phyloP scores from a whole-genome alignment of 2,329 filamentous ascomycete species.

The Penicillium crustosum region DNA sequence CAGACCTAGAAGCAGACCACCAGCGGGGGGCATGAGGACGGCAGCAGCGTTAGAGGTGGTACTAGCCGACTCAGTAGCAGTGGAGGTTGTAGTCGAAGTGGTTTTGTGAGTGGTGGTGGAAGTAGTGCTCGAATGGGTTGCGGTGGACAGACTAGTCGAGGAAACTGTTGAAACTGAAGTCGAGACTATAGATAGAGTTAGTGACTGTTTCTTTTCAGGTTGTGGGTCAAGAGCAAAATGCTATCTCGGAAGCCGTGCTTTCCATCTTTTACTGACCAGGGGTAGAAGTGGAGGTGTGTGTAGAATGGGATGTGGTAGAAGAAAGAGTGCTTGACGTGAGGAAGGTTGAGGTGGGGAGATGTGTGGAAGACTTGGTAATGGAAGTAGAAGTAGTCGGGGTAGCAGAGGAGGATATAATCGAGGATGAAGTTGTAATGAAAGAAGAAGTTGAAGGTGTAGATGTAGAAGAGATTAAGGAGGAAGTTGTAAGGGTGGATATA shows the following conservation, averaged over 20 bases:
- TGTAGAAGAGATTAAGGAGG: slow-evolving; percentile 7
- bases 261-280: slow-evolving; percentile 30
- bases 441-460: slow-evolving; percentile 23
- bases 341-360: slow-evolving; percentile 4
- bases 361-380: slow-evolving; percentile 5
- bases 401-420: slow-evolving; percentile 20
- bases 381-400: slow-evolving; percentile 9
- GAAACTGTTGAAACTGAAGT: slow-evolving; percentile 5
- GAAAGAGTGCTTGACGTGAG: slow-evolving; percentile 9
- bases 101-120: slow-evolving; percentile 21
- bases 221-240: neutral
- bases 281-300: slow-evolving; percentile 16
- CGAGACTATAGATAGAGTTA: slow-evolving; percentile 14
- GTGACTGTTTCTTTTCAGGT: neutral
- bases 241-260: slow-evolving; percentile 15
- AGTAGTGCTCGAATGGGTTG: slow-evolving; percentile 19
- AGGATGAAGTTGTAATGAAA: slow-evolving; percentile 19
- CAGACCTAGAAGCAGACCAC: slow-evolving; percentile 31
- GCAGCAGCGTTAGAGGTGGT: slow-evolving; percentile 29
- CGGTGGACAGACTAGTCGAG: slow-evolving; percentile 14
- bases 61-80: slow-evolving; percentile 23
- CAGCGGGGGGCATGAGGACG: slow-evolving; percentile 28
- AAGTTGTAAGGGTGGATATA: slow-evolving; percentile 16
- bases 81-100: slow-evolving; percentile 19
- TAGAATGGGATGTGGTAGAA: slow-evolving; percentile 5